Conservation (phyloP, 148 eudicot species). For the Vaccinium myrtillus region DNA sequence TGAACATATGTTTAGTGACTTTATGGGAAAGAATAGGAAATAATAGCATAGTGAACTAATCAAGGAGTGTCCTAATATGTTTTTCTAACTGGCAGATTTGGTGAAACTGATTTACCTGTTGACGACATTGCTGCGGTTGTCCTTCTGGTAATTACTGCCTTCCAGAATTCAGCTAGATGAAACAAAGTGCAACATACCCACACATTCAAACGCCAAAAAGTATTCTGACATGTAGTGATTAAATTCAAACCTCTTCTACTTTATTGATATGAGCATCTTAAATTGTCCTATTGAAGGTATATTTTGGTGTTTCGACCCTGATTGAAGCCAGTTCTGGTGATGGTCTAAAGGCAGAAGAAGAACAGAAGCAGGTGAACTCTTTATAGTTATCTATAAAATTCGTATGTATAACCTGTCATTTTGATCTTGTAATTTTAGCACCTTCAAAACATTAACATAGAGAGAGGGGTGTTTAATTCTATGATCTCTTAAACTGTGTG, state of each 20-base stretch:
- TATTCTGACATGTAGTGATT: conserved; percentile 14
- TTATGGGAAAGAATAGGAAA: not conserved
- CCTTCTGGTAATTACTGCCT: conserved; percentile 61
- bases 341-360: conserved; percentile 83
- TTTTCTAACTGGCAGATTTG: conserved; percentile 52
- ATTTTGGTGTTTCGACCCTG: conserved; percentile 92
- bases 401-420: not conserved
- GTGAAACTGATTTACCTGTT: conserved; percentile 79
- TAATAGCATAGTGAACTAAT: not conserved
- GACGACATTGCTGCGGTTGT: conserved; percentile 95
- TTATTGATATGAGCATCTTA: not conserved
- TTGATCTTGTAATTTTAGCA: conserved; percentile 2
- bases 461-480: not conserved
- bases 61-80: conserved; percentile 6
- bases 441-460: not conserved
- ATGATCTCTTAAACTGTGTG: no score
- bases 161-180: conserved; percentile 10
- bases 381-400: not conserved
- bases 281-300: conserved; percentile 47
- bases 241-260: not conserved
- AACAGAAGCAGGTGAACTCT: conserved; percentile 82
- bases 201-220: not conserved
- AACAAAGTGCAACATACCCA: not conserved
- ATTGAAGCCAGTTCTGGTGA: conserved; percentile 80
- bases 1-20: not conserved